Conservation (phyloP, 257 asterid genomes). For the Asclepias syriaca region DNA sequence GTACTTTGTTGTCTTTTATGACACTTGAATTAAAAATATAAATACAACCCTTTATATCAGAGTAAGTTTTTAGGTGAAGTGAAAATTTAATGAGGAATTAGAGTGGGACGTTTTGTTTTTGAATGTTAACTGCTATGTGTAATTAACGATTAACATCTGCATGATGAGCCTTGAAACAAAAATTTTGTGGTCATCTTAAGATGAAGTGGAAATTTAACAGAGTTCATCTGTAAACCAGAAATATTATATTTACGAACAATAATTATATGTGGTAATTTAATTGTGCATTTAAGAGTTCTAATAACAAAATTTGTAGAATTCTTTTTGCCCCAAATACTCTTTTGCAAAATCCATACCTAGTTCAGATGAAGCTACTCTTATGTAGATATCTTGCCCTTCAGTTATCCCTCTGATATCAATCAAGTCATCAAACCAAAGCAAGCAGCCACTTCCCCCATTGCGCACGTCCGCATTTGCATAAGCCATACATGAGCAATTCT, state of each 20-base stretch:
- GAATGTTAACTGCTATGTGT: no score
- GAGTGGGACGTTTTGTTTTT: no score
- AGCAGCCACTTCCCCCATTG: constrained; percentile 29
- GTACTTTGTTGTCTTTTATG: not conserved
- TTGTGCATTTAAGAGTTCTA: not conserved
- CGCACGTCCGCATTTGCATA: constrained; percentile 22
- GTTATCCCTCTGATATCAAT: not conserved
- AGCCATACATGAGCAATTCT: constrained; percentile 35
- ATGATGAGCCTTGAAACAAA: no score
- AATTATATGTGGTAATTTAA: no score
- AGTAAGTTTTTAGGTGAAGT: no score
- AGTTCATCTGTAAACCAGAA: not conserved
- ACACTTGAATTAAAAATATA: no score
- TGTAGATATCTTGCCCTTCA: constrained; percentile 7
- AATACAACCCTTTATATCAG: no score
- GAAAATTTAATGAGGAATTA: no score
- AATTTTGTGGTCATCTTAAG: no score
- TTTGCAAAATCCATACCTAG: not conserved
- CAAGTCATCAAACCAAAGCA: constrained; percentile 30
- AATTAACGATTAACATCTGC: no score
- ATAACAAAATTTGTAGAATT: not conserved
- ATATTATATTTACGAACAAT: not conserved
- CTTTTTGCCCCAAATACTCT: not conserved
- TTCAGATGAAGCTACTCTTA: constrained; percentile 5
- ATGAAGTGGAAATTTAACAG: no score